Evolutionary conservation across 73 alveolate species (phyloP), one percentile per base, ranked within the genome.

Genomic region (Blepharisma stoltei): DNA sequence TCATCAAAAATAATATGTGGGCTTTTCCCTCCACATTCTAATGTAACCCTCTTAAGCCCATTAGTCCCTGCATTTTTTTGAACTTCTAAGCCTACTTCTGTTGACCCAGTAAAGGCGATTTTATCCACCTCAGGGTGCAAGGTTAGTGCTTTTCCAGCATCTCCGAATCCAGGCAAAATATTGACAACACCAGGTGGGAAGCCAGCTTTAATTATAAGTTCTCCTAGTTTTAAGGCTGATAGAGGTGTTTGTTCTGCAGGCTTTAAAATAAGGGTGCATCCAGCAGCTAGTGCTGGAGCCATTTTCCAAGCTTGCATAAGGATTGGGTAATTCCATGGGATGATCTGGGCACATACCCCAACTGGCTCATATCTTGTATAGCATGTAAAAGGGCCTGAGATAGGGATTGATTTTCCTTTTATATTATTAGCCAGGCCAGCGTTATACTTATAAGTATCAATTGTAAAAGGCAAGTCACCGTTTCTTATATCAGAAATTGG

Each of bases 171-270:
- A 0, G 93, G 83, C 23, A 93, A 77, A 41, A 92, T 83, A 88
- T 93, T 93, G 80, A 91, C 86, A 9, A 91, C 98, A 20, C 98
- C 98, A 67, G 90, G 83, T 21, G 98, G 98, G 83, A 89, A 81
- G 20, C 97, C 97, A 48, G 97, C 97, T 70, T 90, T 94, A 50
- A 54, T 54, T 45, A 87, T 75, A 53, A 92, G 92, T 75, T 92
- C 89, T 0, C 91, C 93, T 32, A 92, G 48, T 84, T 91, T 84
- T 53, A 93, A 76, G 23, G 92, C 92, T 8, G 97, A 73, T 85
- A 92, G 76, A 25, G 99, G 97, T 60, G 98, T 92, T 67, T 92
- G 90, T 78, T 94, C 95, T n/a, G 97, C 92, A n/a, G 99, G 94
- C 83, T 94, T 94, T 81, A 92, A 70, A 21, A 94, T 92, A 11